phyloP scores from a whole-genome alignment of 2,329 filamentous ascomycete species.

The Phoma sp. region DNA sequence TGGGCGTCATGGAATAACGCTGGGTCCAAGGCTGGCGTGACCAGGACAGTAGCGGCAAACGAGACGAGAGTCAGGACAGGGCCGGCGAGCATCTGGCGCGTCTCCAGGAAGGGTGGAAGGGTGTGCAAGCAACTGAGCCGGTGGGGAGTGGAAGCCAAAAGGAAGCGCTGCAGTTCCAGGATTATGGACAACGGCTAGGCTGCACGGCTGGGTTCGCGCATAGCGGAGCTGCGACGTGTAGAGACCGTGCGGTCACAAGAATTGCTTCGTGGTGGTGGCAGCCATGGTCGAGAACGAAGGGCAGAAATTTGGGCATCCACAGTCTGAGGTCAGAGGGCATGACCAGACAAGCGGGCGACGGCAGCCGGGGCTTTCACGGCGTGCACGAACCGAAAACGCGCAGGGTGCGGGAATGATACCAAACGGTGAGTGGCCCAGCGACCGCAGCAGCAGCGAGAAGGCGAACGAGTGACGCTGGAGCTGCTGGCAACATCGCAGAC shows the following conservation, averaged over 20 bases:
- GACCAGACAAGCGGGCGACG: slow-evolving; percentile 7
- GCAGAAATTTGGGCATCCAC: slow-evolving; percentile 21
- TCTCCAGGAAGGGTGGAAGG: slow-evolving; percentile 24
- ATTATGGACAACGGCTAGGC: slow-evolving; percentile 14
- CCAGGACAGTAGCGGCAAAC: slow-evolving; percentile 36
- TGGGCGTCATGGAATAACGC: slow-evolving; percentile 29
- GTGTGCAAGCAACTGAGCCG: slow-evolving; percentile 23
- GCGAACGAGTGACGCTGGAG: slow-evolving; percentile 8
- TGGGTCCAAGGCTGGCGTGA: slow-evolving; percentile 31
- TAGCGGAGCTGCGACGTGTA: slow-evolving; percentile 30
- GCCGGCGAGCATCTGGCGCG: slow-evolving; percentile 41
- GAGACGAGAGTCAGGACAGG: slow-evolving; percentile 31
- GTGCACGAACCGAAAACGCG: slow-evolving; percentile 10
- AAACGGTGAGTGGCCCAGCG: slow-evolving; percentile 7
- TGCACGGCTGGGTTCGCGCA: slow-evolving; percentile 14
- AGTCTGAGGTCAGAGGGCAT: slow-evolving; percentile 11
- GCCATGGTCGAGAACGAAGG: slow-evolving; percentile 17
- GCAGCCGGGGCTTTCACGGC: slow-evolving; percentile 1
- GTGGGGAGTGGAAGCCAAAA: slow-evolving; percentile 9
- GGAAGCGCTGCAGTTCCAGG: slow-evolving; percentile 4
- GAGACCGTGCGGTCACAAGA: slow-evolving; percentile 4
- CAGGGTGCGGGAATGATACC: slow-evolving; percentile 9
- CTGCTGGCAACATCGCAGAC: slow-evolving; percentile 11
- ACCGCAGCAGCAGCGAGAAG: slow-evolving; percentile 1
- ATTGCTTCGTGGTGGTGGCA: slow-evolving; percentile 16